Percentiles rank a stretch among this genome's conserved stretches.
Conservation (phyloP, 2,329 filamentous ascomycete species). For the Metarhizium rileyi region DNA sequence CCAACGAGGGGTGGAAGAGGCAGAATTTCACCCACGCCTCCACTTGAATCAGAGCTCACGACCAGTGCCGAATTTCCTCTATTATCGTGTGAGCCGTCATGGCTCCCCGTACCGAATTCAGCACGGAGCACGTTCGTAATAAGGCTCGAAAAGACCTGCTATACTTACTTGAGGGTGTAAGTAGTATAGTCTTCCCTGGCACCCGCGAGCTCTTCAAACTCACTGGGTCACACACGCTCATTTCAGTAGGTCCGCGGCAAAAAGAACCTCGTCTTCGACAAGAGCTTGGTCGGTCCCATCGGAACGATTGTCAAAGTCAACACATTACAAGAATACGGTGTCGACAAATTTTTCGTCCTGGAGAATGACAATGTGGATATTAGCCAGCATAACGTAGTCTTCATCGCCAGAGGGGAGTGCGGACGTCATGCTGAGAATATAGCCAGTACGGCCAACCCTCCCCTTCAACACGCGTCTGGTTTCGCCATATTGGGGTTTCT, state of each 20-base stretch:
- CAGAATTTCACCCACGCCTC: constrained; percentile 8
- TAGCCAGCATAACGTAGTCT: constrained; percentile 89
- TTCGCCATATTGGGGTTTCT: not conserved
- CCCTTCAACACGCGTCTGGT: not conserved
- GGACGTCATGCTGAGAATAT: constrained; percentile 74
- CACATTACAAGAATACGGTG: constrained; percentile 90
- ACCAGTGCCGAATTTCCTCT: not conserved
- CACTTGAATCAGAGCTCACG: constrained; percentile 2
- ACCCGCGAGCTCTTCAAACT: constrained; percentile 14
- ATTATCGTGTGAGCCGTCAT: constrained; percentile 42
- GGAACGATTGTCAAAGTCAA: constrained; percentile 92
- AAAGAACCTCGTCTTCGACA: constrained; percentile 95
- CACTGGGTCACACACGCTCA: constrained; percentile 9
- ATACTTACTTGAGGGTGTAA: constrained; percentile 87
- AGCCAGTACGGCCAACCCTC: constrained; percentile 57
- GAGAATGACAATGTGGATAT: constrained; percentile 94
- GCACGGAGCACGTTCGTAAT: constrained; percentile 64
- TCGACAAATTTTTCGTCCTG: constrained; percentile 94
- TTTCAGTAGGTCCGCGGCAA: constrained; percentile 78
- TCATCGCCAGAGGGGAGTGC: constrained; percentile 85
- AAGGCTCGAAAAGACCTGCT: constrained; percentile 84
- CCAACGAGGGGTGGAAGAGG: not conserved
- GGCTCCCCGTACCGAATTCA: constrained; percentile 63
- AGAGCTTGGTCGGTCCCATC: constrained; percentile 78
- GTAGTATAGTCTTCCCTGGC: constrained; percentile 34